phyloP scores from a whole-genome alignment of 1,284 basidiomycete genomes.

The Meira nashicola region DNA sequence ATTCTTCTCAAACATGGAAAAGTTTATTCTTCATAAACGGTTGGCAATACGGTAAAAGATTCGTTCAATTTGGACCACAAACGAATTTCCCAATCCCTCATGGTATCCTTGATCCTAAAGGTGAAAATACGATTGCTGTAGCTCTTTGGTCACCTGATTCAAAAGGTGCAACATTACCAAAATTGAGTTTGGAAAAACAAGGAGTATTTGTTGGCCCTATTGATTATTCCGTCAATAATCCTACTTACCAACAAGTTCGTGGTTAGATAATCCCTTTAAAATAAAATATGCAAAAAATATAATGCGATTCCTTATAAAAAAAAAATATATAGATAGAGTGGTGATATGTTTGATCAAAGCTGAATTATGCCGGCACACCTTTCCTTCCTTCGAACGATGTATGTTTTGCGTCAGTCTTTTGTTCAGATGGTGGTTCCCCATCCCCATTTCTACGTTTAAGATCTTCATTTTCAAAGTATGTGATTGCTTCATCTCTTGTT shows the following conservation, averaged over 20 bases:
- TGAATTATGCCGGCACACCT: neutral
- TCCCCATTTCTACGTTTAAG: neutral
- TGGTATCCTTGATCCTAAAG: slow-evolving; percentile 15
- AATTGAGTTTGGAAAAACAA: neutral
- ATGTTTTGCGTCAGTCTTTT: neutral
- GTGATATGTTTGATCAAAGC: no score
- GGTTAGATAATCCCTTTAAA: neutral
- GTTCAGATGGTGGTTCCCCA: neutral
- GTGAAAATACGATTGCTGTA: slow-evolving; percentile 15
- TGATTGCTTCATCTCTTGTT: slow-evolving; percentile 33
- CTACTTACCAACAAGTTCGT: slow-evolving; percentile 2
- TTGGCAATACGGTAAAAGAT: slow-evolving; percentile 23
- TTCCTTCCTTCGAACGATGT: neutral
- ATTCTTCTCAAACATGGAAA: neutral
- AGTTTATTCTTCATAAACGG: slow-evolving; percentile 30
- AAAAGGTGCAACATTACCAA: neutral
- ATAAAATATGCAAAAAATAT: no score
- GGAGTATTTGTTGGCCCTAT: slow-evolving; percentile 6
- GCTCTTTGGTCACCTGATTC: slow-evolving; percentile 13
- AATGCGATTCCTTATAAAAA: no score
- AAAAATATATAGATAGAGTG: no score
- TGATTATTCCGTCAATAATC: slow-evolving; percentile 2
- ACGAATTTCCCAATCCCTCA: slow-evolving; percentile 15
- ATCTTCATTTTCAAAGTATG: slow-evolving; percentile 16
- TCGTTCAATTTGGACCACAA: slow-evolving; percentile 17